Conservation (phyloP, 768 basidiomycete species). For the Leccinum subtestaceum region DNA sequence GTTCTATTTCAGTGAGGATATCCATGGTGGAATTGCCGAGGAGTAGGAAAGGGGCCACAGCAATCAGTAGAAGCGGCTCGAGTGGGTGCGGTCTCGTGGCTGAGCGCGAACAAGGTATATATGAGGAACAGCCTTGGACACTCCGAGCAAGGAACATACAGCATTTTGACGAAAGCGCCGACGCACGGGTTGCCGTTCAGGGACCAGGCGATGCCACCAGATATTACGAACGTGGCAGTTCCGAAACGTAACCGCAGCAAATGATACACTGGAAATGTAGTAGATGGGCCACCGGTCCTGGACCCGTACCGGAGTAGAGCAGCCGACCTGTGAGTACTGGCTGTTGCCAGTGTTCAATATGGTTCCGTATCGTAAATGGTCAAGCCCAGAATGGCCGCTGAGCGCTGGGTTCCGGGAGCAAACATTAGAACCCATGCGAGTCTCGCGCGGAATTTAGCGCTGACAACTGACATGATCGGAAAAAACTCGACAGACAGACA, state of each 20-base stretch:
- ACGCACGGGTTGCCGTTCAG: conserved; percentile 9
- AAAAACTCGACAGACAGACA: neutral
- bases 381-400: neutral
- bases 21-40: conserved; percentile 13
- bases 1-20: conserved; percentile 6
- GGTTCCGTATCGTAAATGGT: neutral
- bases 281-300: neutral
- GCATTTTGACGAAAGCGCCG: conserved; percentile 7
- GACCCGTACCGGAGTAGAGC: neutral
- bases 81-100: conserved; percentile 1
- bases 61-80: neutral
- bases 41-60: conserved; percentile 1
- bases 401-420: neutral
- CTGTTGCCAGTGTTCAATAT: neutral
- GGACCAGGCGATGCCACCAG: conserved; percentile 18
- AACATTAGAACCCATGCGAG: neutral
- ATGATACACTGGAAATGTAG: conserved; percentile 1
- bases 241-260: conserved; percentile 6
- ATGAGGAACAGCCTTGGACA: conserved; percentile 15
- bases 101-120: conserved; percentile 16
- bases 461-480: neutral
- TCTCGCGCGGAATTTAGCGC: neutral
- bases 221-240: conserved; percentile 9
- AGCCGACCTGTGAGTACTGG: neutral
- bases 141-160: neutral